phyloP scores from a whole-genome alignment of 108 stramenopile genomes.

The Pelagomonas calceolata region DNA sequence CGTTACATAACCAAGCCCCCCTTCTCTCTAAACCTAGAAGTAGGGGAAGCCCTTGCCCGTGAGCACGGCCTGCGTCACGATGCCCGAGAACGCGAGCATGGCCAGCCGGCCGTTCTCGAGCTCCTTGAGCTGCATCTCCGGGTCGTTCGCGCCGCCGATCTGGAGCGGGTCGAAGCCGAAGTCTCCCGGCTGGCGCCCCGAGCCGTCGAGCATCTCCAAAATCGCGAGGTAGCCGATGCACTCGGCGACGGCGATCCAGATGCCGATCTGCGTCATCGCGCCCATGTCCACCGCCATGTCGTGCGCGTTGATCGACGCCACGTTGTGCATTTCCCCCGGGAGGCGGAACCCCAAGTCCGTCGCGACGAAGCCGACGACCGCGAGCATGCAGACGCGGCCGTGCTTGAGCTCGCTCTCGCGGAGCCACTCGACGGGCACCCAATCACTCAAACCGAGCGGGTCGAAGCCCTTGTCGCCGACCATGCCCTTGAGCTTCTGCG shows the following conservation, averaged over 20 bases:
- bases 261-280: not conserved
- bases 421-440: conserved; percentile 74
- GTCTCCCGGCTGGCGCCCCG: conserved; percentile 31
- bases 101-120: conserved; percentile 51
- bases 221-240: not conserved
- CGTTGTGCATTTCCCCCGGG: not conserved
- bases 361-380: conserved; percentile 74
- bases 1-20: too few species aligned
- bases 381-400: conserved; percentile 87
- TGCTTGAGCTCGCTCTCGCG: conserved; percentile 87
- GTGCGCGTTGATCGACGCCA: not conserved
- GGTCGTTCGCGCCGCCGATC: conserved; percentile 19
- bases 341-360: conserved; percentile 57
- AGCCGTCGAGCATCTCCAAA: not conserved
- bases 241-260: not conserved
- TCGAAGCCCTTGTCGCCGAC: conserved; percentile 83
- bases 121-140: conserved; percentile 23
- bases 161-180: conserved; percentile 33
- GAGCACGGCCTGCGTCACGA: conserved; percentile 59
- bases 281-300: not conserved
- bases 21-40: too few species aligned
- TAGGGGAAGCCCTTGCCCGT: conserved; percentile 91
- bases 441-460: conserved; percentile 75
- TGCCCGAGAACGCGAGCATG: conserved; percentile 83
- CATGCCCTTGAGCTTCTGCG: conserved; percentile 73